Evolutionary conservation across 73 alveolate species (phyloP), one percentile per base, ranked within the genome.

Genomic region (Tetrahymena borealis): DNA sequence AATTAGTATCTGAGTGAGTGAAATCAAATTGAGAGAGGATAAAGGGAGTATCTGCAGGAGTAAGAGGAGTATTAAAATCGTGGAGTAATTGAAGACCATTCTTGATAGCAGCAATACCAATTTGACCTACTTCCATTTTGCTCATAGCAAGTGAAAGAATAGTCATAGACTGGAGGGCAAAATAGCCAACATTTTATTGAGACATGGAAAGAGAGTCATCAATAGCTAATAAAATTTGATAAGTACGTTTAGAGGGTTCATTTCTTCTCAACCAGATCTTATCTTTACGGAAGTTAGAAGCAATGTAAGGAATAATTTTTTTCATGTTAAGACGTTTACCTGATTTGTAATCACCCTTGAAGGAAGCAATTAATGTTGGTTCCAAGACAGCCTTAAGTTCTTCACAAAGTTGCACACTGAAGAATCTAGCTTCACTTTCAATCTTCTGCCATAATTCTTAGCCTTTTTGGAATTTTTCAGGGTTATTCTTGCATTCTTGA

Each of bases 221-320:
- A 41, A 98, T 97, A 79, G 99, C 99, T 41, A 98, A 94, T 38
- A 98, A 95, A 32, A 98, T 98, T 95, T 99, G 97, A 91, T 98
- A 99, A 91, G 98, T 99, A 90, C 99, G 92, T 94, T 98, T 98
- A 91, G 98, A 98, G 10, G 99, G 99, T 94, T 97, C 94, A 16
- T 99, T 98, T 93, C 99, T 98, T 40, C 99, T 91, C 32, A 99
- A 98, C 99, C 99, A 99, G 12, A 99, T 99, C 97, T 99, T 99
- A 95, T 99, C 99, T 78, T 99, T 98, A 78, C 99, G 96, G 94
- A 96, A 99, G 96, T 98, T 97, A 32, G 99, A 96, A 20, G 99
- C 99, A 36, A 99, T 99, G 94, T 98, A 99, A 2, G 99, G 99
- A 42, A 99, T 99, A 39, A 99, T 98, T 95, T 99, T 97, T 94